These are phyloP conservation scores for Gamsiella multidivaricata DNA, from an alignment of 192 early-diverging fungal species.

Conservation along the genomic window DNA sequence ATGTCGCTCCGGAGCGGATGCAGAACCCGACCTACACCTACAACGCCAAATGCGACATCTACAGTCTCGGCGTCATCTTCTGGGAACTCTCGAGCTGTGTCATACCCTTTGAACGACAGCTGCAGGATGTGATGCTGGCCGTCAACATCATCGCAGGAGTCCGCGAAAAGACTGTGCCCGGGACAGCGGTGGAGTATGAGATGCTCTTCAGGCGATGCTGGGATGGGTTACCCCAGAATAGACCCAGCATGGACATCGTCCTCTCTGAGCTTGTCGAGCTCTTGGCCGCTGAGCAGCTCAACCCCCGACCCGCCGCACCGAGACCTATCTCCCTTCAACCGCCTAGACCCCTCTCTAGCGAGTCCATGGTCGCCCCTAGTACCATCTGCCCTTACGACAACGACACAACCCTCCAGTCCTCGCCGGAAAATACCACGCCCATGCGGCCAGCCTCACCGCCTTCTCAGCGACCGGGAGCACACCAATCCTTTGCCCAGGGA, in stretches of 20 bases:
- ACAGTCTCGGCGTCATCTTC: constrained; percentile 56
- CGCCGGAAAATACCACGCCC: constrained; percentile 35
- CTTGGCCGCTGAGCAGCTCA: constrained; percentile 42
- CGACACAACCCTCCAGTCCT: constrained; percentile 31
- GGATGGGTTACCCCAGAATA: constrained; percentile 49
- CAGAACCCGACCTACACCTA: constrained; percentile 54
- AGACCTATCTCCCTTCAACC: constrained; percentile 44
- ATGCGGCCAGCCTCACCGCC: constrained; percentile 36
- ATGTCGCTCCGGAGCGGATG: constrained; percentile 57
- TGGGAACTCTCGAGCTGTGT: constrained; percentile 57
- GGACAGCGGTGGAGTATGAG: constrained; percentile 54
- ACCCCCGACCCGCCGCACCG: constrained; percentile 31
- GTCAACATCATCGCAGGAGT: constrained; percentile 55
- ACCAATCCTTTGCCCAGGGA: constrained; percentile 33
- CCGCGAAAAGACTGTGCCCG: constrained; percentile 52
- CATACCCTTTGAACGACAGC: constrained; percentile 47
- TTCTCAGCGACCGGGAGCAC: constrained; percentile 10
- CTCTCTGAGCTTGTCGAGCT: constrained; percentile 50
- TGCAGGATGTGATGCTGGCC: constrained; percentile 57
- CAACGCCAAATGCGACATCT: constrained; percentile 58
- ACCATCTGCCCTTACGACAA: constrained; percentile 48
- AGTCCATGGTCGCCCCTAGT: constrained; percentile 42
- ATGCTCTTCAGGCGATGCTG: constrained; percentile 54
- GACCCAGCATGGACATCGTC: constrained; percentile 55
- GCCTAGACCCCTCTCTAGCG: constrained; percentile 44